A percentile compares a stretch with the other conserved stretches of the same genome.
Evolutionary conservation across 1,284 basidiomycete species (phyloP).

Genomic region (Cryptococcus floricola): DNA sequence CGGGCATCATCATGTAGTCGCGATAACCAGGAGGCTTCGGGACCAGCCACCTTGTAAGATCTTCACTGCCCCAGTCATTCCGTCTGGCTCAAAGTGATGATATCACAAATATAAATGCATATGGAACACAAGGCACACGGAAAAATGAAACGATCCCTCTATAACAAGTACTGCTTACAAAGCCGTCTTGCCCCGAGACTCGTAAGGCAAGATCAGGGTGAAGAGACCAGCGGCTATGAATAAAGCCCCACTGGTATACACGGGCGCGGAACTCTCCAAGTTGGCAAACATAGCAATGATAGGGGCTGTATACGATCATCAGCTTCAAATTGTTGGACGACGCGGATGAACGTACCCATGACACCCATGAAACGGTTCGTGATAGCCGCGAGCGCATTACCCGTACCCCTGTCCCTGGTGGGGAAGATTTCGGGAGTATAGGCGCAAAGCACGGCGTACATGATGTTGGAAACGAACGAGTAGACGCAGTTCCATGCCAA

Average conservation of each 20-base stretch:
- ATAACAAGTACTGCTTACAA: slow-evolving; percentile 45
- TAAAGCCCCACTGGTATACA: slow-evolving; percentile 65
- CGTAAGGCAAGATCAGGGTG: slow-evolving; percentile 65
- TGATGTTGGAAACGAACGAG: slow-evolving; percentile 49
- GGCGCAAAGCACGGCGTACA: slow-evolving; percentile 40
- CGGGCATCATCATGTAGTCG: not conserved
- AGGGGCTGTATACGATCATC: slow-evolving; percentile 16
- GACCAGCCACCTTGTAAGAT: not conserved
- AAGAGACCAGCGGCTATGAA: slow-evolving; percentile 62
- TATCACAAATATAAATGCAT: too few species aligned
- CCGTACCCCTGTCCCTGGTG: slow-evolving; percentile 62
- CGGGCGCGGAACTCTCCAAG: slow-evolving; percentile 58
- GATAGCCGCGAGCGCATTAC: slow-evolving; percentile 59
- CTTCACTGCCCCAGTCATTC: not conserved
- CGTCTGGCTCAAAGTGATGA: too few species aligned
- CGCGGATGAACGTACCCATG: slow-evolving; percentile 27
- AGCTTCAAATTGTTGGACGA: slow-evolving; percentile 10
- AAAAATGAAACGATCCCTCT: not conserved
- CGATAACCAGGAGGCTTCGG: not conserved
- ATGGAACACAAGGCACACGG: too few species aligned
- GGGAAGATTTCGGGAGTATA: slow-evolving; percentile 66
- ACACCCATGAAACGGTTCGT: slow-evolving; percentile 58
- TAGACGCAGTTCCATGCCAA: slow-evolving; percentile 60
- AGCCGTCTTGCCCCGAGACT: slow-evolving; percentile 64
- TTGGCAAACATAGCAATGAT: slow-evolving; percentile 32